Evolutionary conservation across 306 rosid genomes (phyloP), one percentile per base, ranked within the genome.

Genomic region (Pyrus bretschneideri): DNA sequence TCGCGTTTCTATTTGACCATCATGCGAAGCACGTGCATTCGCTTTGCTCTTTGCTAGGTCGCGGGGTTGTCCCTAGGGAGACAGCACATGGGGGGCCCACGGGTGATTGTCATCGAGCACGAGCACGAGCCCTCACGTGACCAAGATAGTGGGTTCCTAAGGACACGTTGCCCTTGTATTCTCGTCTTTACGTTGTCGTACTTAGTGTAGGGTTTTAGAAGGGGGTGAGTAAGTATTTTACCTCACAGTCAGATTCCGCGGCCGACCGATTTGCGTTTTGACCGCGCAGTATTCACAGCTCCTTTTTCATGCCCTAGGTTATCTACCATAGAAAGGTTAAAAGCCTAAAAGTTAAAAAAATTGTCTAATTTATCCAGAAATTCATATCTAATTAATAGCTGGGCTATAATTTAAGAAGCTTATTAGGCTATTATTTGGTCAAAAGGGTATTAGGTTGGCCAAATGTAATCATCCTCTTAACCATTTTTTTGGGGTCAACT

Each of bases 111-210:
- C 78, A 72, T 25, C 27, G 82, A 44, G 9, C 25, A 1, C 25
- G 25, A 31, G 76, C 96, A 93, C 89, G 86, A 84, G 86, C 78
- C 72, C 75, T 78, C 96, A 87, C 93, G 85, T 93, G 96, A 69
- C 45, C 22, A 4, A 73, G 79, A 68, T 30, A 38, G 18, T 12
- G 78, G 86, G 67, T 31, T 69, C 66, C 64, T 59, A 23, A 45
- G 62, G 61, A 88, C 94, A 79, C 91, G 82, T 74, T 35, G 9
- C 1, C 40, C 9, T 35, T 79, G 72, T 51, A 72, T 80, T 68
- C 61, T 70, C 10, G 70, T n/a, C 14, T 61, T 70, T 10, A 2
- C 12, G 23, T 79, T 63, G 46, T 78, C 58, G 29, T 6, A 18
- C 15, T 18, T 22, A 6, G 22, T 2, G 23, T 2, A 18, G 6